Base-by-base conservation (phyloP, 1,284 basidiomycete species). In the Apiotrichum akiyoshidainum region DNA sequence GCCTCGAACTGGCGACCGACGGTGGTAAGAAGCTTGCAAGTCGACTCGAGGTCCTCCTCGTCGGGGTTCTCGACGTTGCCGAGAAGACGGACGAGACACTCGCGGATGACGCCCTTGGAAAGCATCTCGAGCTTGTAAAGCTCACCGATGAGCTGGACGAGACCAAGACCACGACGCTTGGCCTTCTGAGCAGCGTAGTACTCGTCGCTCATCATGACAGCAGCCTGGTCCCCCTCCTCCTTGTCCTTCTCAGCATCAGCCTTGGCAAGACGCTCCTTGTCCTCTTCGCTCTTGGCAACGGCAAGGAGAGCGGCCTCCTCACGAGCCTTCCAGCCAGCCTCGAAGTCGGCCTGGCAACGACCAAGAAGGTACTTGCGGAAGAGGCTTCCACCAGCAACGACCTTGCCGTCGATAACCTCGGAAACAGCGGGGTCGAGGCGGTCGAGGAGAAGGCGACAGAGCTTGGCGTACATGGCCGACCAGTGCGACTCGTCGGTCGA, bases 91-190 rank as follows among this genome's bases (percentile, higher is more conserved):
- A 93, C 90, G 74, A 98, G 87, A 81, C 94, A 98, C 73, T 92
- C 87, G 79, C 93, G 89, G 88, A 99, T 97, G 79, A 95, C 94
- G 66, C 89, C 86, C 78, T 92, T 90, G 47, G 90, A 92, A 55
- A 96, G 81, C 90, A 96, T 95, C 78, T 88, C 87, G 41, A 97
- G 82, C 82, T 97, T 97, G 87, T 93, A 98, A 58, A 98, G 82
- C 81, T 98, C 94, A 70, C 95, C 94, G 66, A 98, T 96, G 81
- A 99, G 96, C 76, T 90, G 90, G 77, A 98, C 91, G 62, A 98
- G 85, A 83, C 95, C 95, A 26, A 98, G 87, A 77, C 94, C 93
- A 66, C 91, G 89, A 65, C 94, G 90, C 83, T 97, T 97, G 46
- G 93, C 93, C 82, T 97, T 97, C 77, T 94, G 89, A 19, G 90